Evolutionary conservation across 495 filamentous ascomycete genomes (phyloP), one percentile per base, ranked within the genome.

Genomic region (Daldinia loculata): DNA sequence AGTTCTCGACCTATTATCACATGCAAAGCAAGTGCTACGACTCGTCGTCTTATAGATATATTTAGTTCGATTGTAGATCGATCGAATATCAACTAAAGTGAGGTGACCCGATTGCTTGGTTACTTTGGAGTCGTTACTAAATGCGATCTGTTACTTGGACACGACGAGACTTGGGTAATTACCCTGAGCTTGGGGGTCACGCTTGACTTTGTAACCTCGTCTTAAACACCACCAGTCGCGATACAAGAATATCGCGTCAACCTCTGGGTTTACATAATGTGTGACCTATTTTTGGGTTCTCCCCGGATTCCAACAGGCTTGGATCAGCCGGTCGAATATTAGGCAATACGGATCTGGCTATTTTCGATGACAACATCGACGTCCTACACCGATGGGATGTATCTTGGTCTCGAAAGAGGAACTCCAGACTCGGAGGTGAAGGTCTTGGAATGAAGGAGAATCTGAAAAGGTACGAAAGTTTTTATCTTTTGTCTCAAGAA

Each of bases 281-380:
- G 4, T 41, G 50, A 26, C 4, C 56, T 67, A 60, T 67, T 60
- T 67, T 56, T 56, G 52, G 58, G 14, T 38, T 29, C 12, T 66
- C 53, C 56, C 22, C 22, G 8, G 52, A 50, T 62, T 48, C 56
- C 61, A 43, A 63, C 24, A 43, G 24, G 12, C 50, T 63, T 63
- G 26, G 62, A 27, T 26, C 15, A 34, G 17, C 52, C 36, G 30
- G 17, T 6, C 14, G 22, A 4, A 2, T 51, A 39, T 29, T 50
- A 69, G 58, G 61, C 70, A 70, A 66, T 53, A 67, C 8, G 22
- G 27, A 24, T 51, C 27, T 48, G 15, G 50, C 39, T 53, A 59
- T 59, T 30, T 24, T 29, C 6, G 19, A 48, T 36, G 27, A 50
- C 38, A 57, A 9, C 36, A 36, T 34, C 27, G 36, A 27, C 27